A percentile compares a stretch with the other conserved stretches of the same genome.
These are phyloP conservation scores for Coemansia sp. DNA, from an alignment of 192 early-diverging fungal genomes.

Conservation along the genomic window DNA sequence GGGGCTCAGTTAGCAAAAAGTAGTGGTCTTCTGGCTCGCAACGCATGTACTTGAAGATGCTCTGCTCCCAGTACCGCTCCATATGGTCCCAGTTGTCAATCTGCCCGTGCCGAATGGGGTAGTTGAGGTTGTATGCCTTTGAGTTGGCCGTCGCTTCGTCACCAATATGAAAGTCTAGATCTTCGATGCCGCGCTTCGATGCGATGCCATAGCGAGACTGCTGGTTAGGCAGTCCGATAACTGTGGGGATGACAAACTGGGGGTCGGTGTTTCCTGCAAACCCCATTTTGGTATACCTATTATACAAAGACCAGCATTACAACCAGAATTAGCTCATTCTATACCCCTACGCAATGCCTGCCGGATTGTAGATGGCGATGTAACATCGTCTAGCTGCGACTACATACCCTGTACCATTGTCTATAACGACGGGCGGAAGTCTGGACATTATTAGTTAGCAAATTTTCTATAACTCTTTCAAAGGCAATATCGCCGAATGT, in stretches of 20 bases:
- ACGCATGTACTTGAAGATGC: conserved; percentile 96
- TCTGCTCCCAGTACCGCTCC: conserved; percentile 99
- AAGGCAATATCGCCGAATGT: neutral
- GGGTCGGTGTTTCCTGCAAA: conserved; percentile 96
- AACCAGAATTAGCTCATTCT: conserved; percentile 12
- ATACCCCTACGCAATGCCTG: neutral
- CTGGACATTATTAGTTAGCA: conserved; percentile 26
- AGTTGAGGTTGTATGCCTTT: conserved; percentile 86
- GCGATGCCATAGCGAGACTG: conserved; percentile 72
- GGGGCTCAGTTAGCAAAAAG: conserved; percentile 96
- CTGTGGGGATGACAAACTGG: conserved; percentile 97
- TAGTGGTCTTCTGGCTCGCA: conserved; percentile 99
- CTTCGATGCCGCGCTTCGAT: conserved; percentile 95
- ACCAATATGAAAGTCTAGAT: conserved; percentile 97
- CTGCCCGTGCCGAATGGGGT: conserved; percentile 96
- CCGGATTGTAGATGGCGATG: neutral
- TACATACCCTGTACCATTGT: conserved; percentile 95
- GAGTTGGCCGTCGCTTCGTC: conserved; percentile 90
- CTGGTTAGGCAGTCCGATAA: conserved; percentile 65
- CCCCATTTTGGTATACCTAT: conserved; percentile 92
- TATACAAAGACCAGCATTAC: conserved; percentile 28
- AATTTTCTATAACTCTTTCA: neutral
- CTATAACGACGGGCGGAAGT: conserved; percentile 87
- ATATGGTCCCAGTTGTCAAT: conserved; percentile 99
- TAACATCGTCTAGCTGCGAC: neutral